These are phyloP conservation scores for Warburgia ugandensis DNA, from an alignment of 164 flowering plant species.

Conservation along the genomic window DNA sequence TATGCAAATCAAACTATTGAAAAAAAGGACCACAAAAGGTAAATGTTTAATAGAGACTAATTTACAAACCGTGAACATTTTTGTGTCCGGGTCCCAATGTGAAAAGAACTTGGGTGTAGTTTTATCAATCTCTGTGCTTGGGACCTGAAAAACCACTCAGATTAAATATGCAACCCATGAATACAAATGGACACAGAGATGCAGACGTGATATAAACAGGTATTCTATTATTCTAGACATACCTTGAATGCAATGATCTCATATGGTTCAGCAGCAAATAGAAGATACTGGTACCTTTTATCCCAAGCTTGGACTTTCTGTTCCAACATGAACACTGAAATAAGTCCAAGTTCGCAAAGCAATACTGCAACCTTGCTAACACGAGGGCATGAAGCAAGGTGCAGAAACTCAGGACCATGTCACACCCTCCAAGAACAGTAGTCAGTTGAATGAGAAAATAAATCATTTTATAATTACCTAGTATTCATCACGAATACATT, in stretches of 20 bases:
- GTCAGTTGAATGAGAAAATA: too few relatives aligned
- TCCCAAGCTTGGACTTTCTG: conserved; percentile 85
- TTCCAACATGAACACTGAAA: background rate
- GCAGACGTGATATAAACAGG: too few relatives aligned
- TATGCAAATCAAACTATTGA: background rate
- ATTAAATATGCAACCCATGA: background rate
- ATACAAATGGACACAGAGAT: too few relatives aligned
- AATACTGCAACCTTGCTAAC: too few relatives aligned
- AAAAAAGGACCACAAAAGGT: background rate
- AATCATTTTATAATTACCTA: too few relatives aligned
- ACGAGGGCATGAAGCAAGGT: too few relatives aligned
- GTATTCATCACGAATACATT: too few relatives aligned
- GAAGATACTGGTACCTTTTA: conserved; percentile 78
- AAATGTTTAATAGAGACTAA: background rate
- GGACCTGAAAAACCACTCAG: conserved; percentile 52
- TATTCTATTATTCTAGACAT: too few relatives aligned
- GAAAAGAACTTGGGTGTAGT: conserved; percentile 96
- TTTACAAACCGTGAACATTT: conserved; percentile 84
- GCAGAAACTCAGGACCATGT: too few relatives aligned
- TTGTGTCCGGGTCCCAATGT: conserved; percentile 98
- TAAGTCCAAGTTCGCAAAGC: too few relatives aligned
- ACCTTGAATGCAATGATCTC: conserved; percentile 95
- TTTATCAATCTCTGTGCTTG: conserved; percentile 97
- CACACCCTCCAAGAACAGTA: too few relatives aligned
- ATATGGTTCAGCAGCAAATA: conserved; percentile 96